phyloP scores from a whole-genome alignment of 768 basidiomycete genomes.

The Leccinellum luteum region DNA sequence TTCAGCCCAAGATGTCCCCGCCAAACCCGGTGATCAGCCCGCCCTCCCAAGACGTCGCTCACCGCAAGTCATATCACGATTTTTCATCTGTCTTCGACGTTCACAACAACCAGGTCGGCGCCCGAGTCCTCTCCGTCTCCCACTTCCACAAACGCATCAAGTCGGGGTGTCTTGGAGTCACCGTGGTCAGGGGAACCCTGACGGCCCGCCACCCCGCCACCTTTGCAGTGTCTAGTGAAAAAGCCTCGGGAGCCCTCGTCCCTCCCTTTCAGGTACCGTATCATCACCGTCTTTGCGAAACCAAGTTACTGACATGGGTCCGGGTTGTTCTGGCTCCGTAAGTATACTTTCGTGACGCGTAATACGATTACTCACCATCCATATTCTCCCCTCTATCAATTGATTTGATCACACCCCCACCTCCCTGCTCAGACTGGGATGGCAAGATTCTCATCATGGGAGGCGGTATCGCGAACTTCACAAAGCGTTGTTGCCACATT shows the following conservation, averaged over 20 bases:
- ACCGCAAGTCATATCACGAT: too few relatives aligned
- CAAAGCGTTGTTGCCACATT: conserved; percentile 98
- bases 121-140: conserved; percentile 53
- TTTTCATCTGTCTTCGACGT: too few relatives aligned
- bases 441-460: conserved; percentile 99
- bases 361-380: background rate
- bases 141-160: conserved; percentile 48
- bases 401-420: conserved; percentile 92
- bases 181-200: conserved; percentile 43
- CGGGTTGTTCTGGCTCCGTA: too few relatives aligned
- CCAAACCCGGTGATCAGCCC: too few relatives aligned
- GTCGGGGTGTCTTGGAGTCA: conserved; percentile 51
- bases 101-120: conserved; percentile 55
- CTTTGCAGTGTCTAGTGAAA: too few relatives aligned
- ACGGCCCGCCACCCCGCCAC: too few relatives aligned
- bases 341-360: conserved; percentile 28
- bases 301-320: too few relatives aligned
- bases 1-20: too few relatives aligned
- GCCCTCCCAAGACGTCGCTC: too few relatives aligned
- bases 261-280: too few relatives aligned
- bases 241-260: too few relatives aligned
- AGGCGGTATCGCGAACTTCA: conserved; percentile 99
- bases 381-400: conserved; percentile 40
- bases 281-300: too few relatives aligned
- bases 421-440: conserved; percentile 68